Base-by-base conservation (phyloP, 768 basidiomycete species). In the Collybiopsis luxurians region DNA sequence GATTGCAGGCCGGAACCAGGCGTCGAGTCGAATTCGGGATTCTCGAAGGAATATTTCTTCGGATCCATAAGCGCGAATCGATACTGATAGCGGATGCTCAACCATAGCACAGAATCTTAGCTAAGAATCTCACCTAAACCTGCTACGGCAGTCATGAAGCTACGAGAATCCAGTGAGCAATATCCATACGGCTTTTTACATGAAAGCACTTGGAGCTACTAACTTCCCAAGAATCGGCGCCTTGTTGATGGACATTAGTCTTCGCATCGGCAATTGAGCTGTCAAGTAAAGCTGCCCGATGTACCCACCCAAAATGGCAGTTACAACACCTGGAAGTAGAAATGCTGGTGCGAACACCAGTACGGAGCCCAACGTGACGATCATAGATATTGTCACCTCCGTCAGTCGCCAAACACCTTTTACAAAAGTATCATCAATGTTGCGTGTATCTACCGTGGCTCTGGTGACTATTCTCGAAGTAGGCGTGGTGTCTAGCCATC, bases 1-100 rank as follows among this genome's bases (percentile, higher is more conserved):
- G 19, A 79, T 64, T 5, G 77, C 70, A 6, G 78, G 66, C 43
- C 77, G 72, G 12, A 74, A 72, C 56, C 80, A 86, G 21, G 73
- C 71, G 64, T 89, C 81, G 43, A 87, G 82, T 7, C 82, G 75
- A 38, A 72, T 68, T 43, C 79, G 65, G 5, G 79, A 77, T 59
- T 80, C 74, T 38, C 57, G 54, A 59, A 66, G 77, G 71, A 78
- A 85, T 2, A 67, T 56, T 26, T 72, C 67, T 68, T 87, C 77
- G 5, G 81, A 83, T 3, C 82, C 81, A 64, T 85, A 90, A 0
- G 88, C 88, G 23, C 87, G 77, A 55, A 90, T 83, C 7, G 85
- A 79, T 19, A 69, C 80, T 80, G 53, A 49, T 45, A 42, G 55
- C 40, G 28, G 48, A 60, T 54, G 44, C 6, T 24, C 21, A n/a